Conservation (phyloP, 768 basidiomycete genomes). For the Amanita fuliginea region DNA sequence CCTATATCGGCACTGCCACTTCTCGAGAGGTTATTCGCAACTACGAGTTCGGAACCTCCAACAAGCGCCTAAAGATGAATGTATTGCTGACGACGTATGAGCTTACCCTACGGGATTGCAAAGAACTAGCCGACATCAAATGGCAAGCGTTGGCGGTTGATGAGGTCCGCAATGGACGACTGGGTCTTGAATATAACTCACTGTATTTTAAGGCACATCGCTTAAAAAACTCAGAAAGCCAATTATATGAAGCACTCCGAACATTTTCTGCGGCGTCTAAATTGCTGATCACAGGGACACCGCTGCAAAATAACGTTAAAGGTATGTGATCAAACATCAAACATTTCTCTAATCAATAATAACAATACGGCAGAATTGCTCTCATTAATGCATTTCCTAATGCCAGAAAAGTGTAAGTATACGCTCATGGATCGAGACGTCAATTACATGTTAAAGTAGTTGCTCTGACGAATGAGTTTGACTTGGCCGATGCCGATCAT, state of each 20-base stretch:
- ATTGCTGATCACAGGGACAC: slow-evolving; percentile 95
- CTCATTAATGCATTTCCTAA: slow-evolving; percentile 97
- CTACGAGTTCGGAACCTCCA: slow-evolving; percentile 84
- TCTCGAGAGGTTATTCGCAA: slow-evolving; percentile 87
- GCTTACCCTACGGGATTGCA: slow-evolving; percentile 80
- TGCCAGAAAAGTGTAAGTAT: slow-evolving; percentile 92
- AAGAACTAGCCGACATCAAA: slow-evolving; percentile 85
- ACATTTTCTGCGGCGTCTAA: slow-evolving; percentile 87
- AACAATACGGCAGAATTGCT: slow-evolving; percentile 56
- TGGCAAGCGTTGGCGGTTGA: slow-evolving; percentile 97
- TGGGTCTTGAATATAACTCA: slow-evolving; percentile 8
- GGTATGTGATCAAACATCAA: slow-evolving; percentile 34
- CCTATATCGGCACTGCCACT: slow-evolving; percentile 84
- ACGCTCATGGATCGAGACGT: neutral
- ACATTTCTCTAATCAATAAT: neutral
- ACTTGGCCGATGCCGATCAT: slow-evolving; percentile 87
- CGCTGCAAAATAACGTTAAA: slow-evolving; percentile 98
- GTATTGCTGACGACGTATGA: slow-evolving; percentile 97
- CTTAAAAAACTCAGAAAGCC: slow-evolving; percentile 95
- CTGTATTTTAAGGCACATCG: slow-evolving; percentile 71
- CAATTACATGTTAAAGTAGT: slow-evolving; percentile 35
- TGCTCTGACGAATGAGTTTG: slow-evolving; percentile 89
- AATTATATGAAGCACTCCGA: slow-evolving; percentile 88
- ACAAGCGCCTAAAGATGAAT: slow-evolving; percentile 92
- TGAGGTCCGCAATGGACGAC: slow-evolving; percentile 42